phyloP scores from a whole-genome alignment of 2,329 filamentous ascomycete genomes.

The Colletotrichum musicola region DNA sequence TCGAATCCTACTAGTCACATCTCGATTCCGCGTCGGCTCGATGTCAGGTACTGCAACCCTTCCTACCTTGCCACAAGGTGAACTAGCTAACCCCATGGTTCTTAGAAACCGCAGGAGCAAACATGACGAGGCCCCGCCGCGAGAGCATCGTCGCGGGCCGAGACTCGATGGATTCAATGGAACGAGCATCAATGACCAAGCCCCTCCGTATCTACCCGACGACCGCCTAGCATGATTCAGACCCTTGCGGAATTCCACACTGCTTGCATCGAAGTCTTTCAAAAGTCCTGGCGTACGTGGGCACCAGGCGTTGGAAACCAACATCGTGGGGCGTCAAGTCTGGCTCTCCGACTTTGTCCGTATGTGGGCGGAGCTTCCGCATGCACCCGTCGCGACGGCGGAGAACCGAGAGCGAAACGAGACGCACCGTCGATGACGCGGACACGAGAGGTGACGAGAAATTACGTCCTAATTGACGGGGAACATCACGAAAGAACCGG shows the following conservation, averaged over 20 bases:
- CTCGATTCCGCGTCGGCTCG: no score
- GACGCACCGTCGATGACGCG: neutral
- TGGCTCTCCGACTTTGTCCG: conserved; percentile 19
- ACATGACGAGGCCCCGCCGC: no score
- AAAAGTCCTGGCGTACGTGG: neutral
- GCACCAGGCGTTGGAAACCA: neutral
- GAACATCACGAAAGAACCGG: neutral
- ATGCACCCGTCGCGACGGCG: neutral
- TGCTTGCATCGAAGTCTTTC: neutral
- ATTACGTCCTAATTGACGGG: no score
- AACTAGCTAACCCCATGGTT: no score
- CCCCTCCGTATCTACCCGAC: neutral
- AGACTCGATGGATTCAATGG: neutral
- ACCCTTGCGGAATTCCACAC: neutral
- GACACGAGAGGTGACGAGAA: no score
- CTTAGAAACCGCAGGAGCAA: no score
- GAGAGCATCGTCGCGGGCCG: no score
- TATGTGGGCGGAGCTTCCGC: neutral
- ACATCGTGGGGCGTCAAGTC: conserved; percentile 7
- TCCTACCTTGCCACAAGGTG: no score
- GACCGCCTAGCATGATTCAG: conserved; percentile 4
- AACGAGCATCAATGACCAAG: neutral
- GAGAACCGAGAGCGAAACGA: neutral
- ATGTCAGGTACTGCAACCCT: no score
- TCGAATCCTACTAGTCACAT: no score